phyloP scores from a whole-genome alignment of 768 basidiomycete species.

The Xerocomus spinulosus region DNA sequence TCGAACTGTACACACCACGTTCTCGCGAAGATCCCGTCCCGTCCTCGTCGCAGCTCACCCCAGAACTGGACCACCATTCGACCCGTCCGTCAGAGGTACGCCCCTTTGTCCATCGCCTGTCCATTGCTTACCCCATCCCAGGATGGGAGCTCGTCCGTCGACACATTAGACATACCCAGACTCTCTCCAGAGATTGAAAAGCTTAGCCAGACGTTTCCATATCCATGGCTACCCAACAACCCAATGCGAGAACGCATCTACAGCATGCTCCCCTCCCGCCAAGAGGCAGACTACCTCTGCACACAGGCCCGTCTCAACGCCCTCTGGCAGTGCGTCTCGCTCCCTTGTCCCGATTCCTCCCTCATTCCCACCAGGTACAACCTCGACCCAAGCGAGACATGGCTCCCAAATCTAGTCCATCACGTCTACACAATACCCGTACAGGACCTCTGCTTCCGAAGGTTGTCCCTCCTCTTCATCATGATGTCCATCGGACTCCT shows the following conservation, averaged over 20 bases:
- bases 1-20: conserved; percentile 53
- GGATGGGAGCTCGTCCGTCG: conserved; percentile 25
- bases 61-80: conserved; percentile 7
- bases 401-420: conserved; percentile 62
- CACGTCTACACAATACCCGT: conserved; percentile 62
- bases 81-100: conserved; percentile 26
- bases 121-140: conserved; percentile 5
- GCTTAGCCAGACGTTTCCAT: conserved; percentile 65
- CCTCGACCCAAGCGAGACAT: conserved; percentile 65
- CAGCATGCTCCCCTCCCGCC: conserved; percentile 54
- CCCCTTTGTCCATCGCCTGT: neutral
- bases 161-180: conserved; percentile 16
- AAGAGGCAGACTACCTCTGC: conserved; percentile 57
- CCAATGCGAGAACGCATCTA: conserved; percentile 60
- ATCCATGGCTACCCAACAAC: conserved; percentile 62
- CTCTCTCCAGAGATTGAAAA: conserved; percentile 36
- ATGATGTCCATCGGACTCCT: conserved; percentile 68
- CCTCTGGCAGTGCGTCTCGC: conserved; percentile 61
- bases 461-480: conserved; percentile 65
- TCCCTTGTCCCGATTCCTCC: neutral
- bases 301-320: conserved; percentile 63
- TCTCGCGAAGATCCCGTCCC: conserved; percentile 10
- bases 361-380: conserved; percentile 46
- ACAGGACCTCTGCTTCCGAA: conserved; percentile 57
- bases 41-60: conserved; percentile 11